Conservation (phyloP, 805 yeast species). For the Kodamaea neixiangensis region DNA sequence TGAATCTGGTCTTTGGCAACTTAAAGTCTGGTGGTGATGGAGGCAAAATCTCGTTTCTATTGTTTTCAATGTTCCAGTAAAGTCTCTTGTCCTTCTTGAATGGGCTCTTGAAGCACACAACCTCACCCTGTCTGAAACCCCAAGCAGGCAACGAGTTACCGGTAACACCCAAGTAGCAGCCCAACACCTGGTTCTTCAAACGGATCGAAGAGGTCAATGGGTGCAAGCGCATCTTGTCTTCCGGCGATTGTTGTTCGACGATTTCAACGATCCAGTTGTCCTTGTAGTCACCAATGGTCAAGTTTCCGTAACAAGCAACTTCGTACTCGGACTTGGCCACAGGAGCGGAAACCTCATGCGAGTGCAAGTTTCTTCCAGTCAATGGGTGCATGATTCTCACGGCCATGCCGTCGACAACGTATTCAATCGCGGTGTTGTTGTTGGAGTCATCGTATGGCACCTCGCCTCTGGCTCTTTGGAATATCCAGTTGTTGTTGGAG, state of each 20-base stretch:
- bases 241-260: conserved; percentile 57
- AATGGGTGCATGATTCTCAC: conserved; percentile 63
- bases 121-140: conserved; percentile 99
- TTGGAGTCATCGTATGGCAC: conserved; percentile 32
- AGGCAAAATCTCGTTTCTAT: conserved; percentile 59
- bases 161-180: conserved; percentile 84
- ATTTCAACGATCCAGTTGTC: conserved; percentile 80
- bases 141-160: conserved; percentile 86
- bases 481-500: conserved; percentile 44
- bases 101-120: conserved; percentile 70
- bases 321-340: conserved; percentile 55
- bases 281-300: conserved; percentile 63
- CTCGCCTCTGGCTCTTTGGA: conserved; percentile 50
- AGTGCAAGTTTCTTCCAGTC: conserved; percentile 68
- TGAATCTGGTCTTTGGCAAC: conserved; percentile 73
- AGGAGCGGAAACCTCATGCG: conserved; percentile 69
- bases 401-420: conserved; percentile 57
- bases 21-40: conserved; percentile 60
- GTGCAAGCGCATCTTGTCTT: conserved; percentile 58
- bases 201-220: conserved; percentile 85
- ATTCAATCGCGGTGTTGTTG: conserved; percentile 32
- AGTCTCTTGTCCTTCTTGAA: conserved; percentile 77
- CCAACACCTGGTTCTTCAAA: conserved; percentile 63
- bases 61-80: conserved; percentile 86
- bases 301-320: conserved; percentile 74